Base-by-base conservation (phyloP, 176 grass and related monocot species). In the Avena sativa region DNA sequence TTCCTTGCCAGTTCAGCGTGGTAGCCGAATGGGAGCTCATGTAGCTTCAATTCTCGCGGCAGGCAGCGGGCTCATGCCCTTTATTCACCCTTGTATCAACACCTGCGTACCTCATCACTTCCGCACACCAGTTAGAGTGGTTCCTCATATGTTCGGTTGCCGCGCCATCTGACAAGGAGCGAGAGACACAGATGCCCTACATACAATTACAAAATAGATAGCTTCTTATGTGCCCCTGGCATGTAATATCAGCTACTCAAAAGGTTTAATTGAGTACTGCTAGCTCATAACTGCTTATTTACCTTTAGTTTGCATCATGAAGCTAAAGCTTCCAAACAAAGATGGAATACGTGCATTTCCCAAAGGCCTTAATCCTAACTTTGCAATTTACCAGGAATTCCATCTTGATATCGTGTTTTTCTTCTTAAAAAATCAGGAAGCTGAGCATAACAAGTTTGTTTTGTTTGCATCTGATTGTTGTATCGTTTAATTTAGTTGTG, bases 231-330 rank as follows among this genome's bases (percentile, higher is more conserved):
- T 10, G 28, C 16, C 53, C 53, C 15, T 56, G 15, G 15, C 14
- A 55, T 55, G 15, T 6, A 55, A 6, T 55, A 55, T 55, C 52
- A 15, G 52, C 15, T 17, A 55, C 52, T 17, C 40, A 43, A 6
- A 43, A 43, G 40, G 40, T 43, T 28, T 69, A 43, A 4, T 12
- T 83, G 49, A 57, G 40, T 34, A 53, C 20, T 20, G 1, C 4
- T 52, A 53, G 62, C 79, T n/a, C 10, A 81, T 67, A 67, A 81
- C 20, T 82, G 19, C 2, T 55, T 82, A 1, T 55, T 67, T 81
- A 20, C 80, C 6, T 55, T 71, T 56, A 25, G 26, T 82, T 84
- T 76, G 38, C 16, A 58, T 62, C 28, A 75, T 50, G 70, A 59
- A 74, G 10, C 40, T 84, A 61, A 62, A 74, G 38, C 55, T 62